Evolutionary conservation across 129 eudicot species (phyloP).

Genomic region (Flaveria linearis): DNA sequence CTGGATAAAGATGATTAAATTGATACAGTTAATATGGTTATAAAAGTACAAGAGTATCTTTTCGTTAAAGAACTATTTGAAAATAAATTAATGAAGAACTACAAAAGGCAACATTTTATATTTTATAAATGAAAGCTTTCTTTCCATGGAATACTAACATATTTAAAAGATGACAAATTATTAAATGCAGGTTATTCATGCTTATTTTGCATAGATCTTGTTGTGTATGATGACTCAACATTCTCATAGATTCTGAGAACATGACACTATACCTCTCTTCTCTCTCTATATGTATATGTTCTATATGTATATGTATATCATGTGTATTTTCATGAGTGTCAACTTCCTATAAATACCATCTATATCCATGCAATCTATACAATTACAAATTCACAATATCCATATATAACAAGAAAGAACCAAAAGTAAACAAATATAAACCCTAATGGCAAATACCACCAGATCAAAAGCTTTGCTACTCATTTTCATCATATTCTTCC

Average conservation of each 20-base stretch:
- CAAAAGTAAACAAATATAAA: constrained; percentile 12
- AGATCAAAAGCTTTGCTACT: constrained; percentile 22
- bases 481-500: constrained; percentile 19
- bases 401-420: constrained; percentile 3
- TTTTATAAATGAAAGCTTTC: neutral
- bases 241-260: constrained; percentile 22
- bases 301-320: neutral
- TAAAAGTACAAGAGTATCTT: neutral
- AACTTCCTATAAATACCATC: constrained; percentile 31
- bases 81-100: neutral
- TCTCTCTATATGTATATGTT: neutral
- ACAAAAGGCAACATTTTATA: neutral
- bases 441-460: constrained; percentile 25
- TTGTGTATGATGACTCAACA: constrained; percentile 21
- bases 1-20: neutral
- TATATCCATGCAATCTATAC: constrained; percentile 31
- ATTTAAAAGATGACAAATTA: constrained; percentile 21
- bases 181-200: constrained; percentile 18
- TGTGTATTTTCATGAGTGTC: neutral
- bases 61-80: neutral
- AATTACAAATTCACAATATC: constrained; percentile 6
- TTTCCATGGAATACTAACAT: constrained; percentile 13
- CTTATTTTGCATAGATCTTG: constrained; percentile 7
- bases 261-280: neutral
- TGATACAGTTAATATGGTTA: neutral